These are phyloP conservation scores for Kuraishia ogatae DNA, from an alignment of 805 yeast genomes.

Conservation along the genomic window DNA sequence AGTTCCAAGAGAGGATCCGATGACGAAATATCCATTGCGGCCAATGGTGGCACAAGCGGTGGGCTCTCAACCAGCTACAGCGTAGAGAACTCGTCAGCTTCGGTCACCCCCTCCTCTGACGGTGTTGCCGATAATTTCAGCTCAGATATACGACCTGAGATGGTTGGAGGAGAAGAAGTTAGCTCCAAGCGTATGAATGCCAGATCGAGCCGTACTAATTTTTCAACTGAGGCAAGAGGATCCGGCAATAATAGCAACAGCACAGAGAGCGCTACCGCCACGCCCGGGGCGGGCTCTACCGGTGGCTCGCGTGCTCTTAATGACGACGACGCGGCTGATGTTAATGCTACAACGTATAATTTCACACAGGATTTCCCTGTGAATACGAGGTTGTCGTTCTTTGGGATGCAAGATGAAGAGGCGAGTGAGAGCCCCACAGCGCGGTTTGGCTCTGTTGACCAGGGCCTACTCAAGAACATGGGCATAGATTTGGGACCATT, in stretches of 20 bases:
- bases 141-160: conserved; percentile 2
- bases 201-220: conserved; percentile 7
- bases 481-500: conserved; percentile 17
- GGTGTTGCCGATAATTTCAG: conserved; percentile 8
- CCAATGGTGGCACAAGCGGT: neutral
- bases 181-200: neutral
- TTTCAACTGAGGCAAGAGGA: conserved; percentile 6
- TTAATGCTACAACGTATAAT: neutral
- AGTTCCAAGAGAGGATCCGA: neutral
- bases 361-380: neutral
- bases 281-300: neutral
- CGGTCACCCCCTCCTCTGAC: conserved; percentile 15
- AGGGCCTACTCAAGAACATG: neutral
- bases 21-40: neutral
- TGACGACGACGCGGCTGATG: neutral
- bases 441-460: neutral
- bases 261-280: neutral
- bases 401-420: neutral
- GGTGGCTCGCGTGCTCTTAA: neutral
- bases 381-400: neutral
- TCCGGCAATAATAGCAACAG: conserved; percentile 1
- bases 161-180: neutral
- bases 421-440: neutral
- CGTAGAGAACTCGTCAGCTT: conserved; percentile 14
- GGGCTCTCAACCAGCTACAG: conserved; percentile 9